Percentiles rank a stretch among this genome's conserved stretches.
phyloP scores from a whole-genome alignment of 441 rosid species.

The Raphanus hybrid region DNA sequence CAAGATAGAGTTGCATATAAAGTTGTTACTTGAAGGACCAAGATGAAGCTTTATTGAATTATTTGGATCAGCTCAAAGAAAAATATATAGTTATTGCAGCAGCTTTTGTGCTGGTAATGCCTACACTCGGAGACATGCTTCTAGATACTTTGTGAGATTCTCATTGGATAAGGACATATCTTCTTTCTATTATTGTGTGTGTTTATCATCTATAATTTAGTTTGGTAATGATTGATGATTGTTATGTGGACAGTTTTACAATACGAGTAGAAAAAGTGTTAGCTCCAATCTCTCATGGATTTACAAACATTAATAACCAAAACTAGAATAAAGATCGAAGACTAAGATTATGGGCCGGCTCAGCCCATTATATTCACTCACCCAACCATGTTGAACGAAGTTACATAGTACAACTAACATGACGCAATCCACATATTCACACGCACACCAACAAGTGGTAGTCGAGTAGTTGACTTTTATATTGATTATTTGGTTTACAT shows the following conservation, averaged over 20 bases:
- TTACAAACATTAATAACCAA: not conserved
- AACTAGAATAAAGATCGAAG: not conserved
- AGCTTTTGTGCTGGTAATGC: slow-evolving; percentile 30
- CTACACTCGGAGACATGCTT: slow-evolving; percentile 4
- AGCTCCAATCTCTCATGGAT: not conserved
- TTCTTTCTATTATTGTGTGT: slow-evolving; percentile 1
- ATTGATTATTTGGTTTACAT: not conserved
- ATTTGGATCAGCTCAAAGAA: too few relatives aligned
- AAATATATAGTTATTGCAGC: too few relatives aligned
- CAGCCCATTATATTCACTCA: not conserved
- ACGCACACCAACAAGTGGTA: not conserved
- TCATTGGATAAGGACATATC: slow-evolving; percentile 18
- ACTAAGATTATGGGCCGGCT: not conserved
- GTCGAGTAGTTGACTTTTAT: not conserved
- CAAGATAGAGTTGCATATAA: too few relatives aligned
- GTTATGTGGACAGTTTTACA: slow-evolving; percentile 5
- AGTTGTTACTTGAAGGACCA: too few relatives aligned
- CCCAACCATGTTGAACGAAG: not conserved
- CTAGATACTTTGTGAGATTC: slow-evolving; percentile 28
- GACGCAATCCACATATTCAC: not conserved
- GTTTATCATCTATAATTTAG: not conserved
- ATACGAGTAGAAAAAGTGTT: not conserved
- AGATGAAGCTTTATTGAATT: too few relatives aligned
- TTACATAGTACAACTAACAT: not conserved
- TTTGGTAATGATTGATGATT: not conserved